These are phyloP conservation scores for Rosa lucieae DNA, from an alignment of 306 rosid genomes.

Conservation along the genomic window DNA sequence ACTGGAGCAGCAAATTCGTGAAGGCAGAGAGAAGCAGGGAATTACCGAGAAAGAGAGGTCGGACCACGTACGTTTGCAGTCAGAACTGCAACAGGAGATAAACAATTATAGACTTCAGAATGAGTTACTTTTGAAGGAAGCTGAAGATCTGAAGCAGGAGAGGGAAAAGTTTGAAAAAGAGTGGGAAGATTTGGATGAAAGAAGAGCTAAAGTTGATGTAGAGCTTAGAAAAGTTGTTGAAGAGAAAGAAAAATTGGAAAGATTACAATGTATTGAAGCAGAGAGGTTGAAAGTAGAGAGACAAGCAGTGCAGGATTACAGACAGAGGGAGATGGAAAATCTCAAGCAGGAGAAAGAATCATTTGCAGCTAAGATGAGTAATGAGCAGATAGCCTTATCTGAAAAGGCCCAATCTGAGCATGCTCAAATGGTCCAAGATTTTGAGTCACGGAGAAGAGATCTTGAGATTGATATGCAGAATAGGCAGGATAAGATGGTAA, in stretches of 20 bases:
- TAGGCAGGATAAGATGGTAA: slow-evolving; percentile 56
- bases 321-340: slow-evolving; percentile 58
- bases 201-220: slow-evolving; percentile 49
- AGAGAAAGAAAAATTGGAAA: slow-evolving; percentile 64
- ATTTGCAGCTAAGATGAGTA: slow-evolving; percentile 53
- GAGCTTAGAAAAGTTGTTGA: slow-evolving; percentile 45
- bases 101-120: slow-evolving; percentile 59
- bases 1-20: slow-evolving; percentile 53
- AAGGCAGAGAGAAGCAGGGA: slow-evolving; percentile 59
- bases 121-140: slow-evolving; percentile 53
- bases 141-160: slow-evolving; percentile 69
- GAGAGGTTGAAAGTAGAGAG: slow-evolving; percentile 66
- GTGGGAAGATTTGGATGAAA: slow-evolving; percentile 82
- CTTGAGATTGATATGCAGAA: slow-evolving; percentile 63
- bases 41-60: slow-evolving; percentile 65
- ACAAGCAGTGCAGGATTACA: slow-evolving; percentile 45
- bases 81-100: slow-evolving; percentile 71
- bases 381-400: slow-evolving; percentile 54
- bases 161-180: slow-evolving; percentile 80
- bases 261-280: slow-evolving; percentile 48
- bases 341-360: slow-evolving; percentile 74
- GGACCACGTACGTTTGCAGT: slow-evolving; percentile 63
- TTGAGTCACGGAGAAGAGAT: slow-evolving; percentile 59
- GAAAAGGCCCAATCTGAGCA: slow-evolving; percentile 57
- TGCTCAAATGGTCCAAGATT: slow-evolving; percentile 53